Evolutionary conservation across 768 basidiomycete species (phyloP).

Genomic region (Lanmaoa rubissima): DNA sequence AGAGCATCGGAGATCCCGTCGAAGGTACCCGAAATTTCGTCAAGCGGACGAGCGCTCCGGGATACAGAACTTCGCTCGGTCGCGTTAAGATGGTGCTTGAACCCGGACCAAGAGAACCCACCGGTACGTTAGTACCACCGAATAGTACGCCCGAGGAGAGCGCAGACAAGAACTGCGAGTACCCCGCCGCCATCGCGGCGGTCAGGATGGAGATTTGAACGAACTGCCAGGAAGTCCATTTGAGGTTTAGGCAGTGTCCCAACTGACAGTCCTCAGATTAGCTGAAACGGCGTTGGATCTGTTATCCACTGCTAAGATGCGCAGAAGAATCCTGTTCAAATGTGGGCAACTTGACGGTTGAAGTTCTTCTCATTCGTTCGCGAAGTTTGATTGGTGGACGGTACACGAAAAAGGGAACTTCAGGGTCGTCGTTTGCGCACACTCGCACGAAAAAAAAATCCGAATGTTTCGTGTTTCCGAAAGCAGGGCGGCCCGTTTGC

Average conservation of each 20-base stretch:
- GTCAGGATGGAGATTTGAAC: conserved; percentile 21
- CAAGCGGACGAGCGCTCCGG: conserved; percentile 8
- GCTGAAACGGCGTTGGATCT: conserved; percentile 20
- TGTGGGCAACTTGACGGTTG: background rate
- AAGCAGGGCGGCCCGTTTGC: conserved; percentile 3
- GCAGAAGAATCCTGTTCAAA: conserved; percentile 1
- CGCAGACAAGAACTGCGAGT: conserved; percentile 17
- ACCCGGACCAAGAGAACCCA: conserved; percentile 1
- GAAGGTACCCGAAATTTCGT: conserved; percentile 2
- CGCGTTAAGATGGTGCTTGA: conserved; percentile 7
- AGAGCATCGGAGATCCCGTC: conserved; percentile 13
- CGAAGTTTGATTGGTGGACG: conserved; percentile 1
- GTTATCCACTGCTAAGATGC: background rate
- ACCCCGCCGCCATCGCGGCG: conserved; percentile 29
- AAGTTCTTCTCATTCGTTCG: background rate
- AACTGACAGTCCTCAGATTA: conserved; percentile 11
- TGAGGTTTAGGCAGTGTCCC: background rate
- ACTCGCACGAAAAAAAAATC: background rate
- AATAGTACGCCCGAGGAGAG: conserved; percentile 19
- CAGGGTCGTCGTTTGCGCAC: background rate
- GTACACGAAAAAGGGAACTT: conserved; percentile 17
- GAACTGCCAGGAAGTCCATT: conserved; percentile 1
- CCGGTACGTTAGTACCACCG: conserved; percentile 17
- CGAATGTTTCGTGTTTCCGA: conserved; percentile 3
- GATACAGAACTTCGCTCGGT: conserved; percentile 2